phyloP scores from a whole-genome alignment of 2,329 filamentous ascomycete species.

The Tolypocladium cylindrosporum region DNA sequence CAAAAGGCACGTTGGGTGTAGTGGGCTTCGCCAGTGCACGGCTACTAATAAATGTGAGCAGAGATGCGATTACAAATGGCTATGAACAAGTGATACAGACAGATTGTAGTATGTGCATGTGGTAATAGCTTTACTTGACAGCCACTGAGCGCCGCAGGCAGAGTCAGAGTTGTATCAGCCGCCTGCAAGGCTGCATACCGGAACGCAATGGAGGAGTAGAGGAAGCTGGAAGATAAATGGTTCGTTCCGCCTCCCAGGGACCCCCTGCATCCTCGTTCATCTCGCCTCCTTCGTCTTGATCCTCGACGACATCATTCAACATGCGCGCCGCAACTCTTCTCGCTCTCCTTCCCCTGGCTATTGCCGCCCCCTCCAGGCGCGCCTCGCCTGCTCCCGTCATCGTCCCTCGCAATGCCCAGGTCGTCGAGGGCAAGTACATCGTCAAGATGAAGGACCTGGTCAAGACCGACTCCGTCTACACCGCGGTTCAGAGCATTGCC shows the following conservation, averaged over 20 bases:
- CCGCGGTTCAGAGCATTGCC: conserved; percentile 15
- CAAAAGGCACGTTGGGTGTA: too few species aligned
- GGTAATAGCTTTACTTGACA: too few species aligned
- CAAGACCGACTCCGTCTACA: conserved; percentile 11
- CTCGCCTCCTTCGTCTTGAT: neutral
- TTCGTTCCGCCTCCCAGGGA: neutral
- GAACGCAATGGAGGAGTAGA: too few species aligned
- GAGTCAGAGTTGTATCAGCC: too few species aligned
- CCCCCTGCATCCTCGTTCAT: neutral
- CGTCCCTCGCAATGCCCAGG: conserved; percentile 17
- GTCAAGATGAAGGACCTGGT: conserved; percentile 21
- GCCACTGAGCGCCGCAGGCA: too few species aligned
- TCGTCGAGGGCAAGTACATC: conserved; percentile 26
- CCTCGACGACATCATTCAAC: conserved; percentile 5
- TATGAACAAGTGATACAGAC: too few species aligned
- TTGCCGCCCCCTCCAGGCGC: conserved; percentile 21
- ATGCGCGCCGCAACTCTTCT: conserved; percentile 23
- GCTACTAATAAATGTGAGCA: too few species aligned
- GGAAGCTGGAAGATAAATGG: too few species aligned
- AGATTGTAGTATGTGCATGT: too few species aligned
- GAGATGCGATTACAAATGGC: too few species aligned
- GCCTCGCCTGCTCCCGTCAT: conserved; percentile 22
- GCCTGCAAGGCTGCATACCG: too few species aligned
- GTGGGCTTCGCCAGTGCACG: too few species aligned
- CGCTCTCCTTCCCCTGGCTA: conserved; percentile 19